Base-by-base conservation (phyloP, 208 protist genomes). In the Herpetomonas tarakana region DNA sequence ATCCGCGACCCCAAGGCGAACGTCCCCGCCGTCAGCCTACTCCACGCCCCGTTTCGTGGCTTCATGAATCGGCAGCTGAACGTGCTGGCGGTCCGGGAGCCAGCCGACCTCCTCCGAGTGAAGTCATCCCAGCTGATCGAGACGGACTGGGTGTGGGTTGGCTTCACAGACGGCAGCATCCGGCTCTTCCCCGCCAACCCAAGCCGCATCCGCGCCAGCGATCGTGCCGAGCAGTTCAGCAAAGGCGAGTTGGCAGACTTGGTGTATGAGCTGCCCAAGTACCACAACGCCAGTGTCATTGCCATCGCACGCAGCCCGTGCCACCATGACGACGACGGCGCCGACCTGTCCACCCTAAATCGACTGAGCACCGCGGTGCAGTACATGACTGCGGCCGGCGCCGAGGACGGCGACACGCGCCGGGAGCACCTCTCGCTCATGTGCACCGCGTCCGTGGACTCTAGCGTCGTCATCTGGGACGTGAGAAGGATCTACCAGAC, bases 71-170 rank as follows among this genome's bases (percentile, higher is more conserved):
- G 76, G 11, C 62, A 81, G 24, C 71, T 83, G 31, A 58, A 87
- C 21, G 70, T 90, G 21, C 52, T 94, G 38, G 78, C 88, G 0
- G 78, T 94, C 45, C 58, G 70, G 25, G 50, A 78, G 22, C 80
- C 81, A 1, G 54, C 76, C 29, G 78, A 93, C 60, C 60, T 93
- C 51, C 59, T 93, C 6, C 73, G 64, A 0, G 58, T 96, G 2
- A 79, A 85, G 45, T 65, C 77, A 9, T 35, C 67, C 0, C 74
- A 81, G 28, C 78, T 93, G 9, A 67, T 91, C 24, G 69, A 81
- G 28, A 91, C 89, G 1, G 89, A 96, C 68, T 96, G 91, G 61
- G 83, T 96, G 19, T 96, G 89, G 89, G 80, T 91, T 16, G 89
- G 89, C 27, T 81, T 93, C 39, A 60, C 72, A n/a, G 89, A 96